Evolutionary conservation across 2,329 filamentous ascomycete genomes (phyloP).

Genomic region (Fusarium sp.): DNA sequence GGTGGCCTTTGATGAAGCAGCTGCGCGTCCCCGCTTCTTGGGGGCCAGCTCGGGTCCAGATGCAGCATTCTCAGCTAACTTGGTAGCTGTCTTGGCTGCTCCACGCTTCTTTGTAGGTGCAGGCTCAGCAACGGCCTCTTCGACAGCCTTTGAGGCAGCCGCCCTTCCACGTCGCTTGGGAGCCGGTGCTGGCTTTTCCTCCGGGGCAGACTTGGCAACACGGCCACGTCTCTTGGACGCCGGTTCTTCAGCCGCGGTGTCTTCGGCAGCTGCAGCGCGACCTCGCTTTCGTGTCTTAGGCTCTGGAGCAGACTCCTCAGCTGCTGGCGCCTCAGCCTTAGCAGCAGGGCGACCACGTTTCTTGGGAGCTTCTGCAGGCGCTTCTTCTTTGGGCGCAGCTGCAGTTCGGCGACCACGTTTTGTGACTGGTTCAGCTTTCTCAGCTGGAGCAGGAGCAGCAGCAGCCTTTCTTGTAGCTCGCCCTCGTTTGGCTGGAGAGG

Average conservation of each 20-base stretch:
- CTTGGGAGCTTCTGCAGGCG: slow-evolving; percentile 20
- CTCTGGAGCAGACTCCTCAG: slow-evolving; percentile 2
- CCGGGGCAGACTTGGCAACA: slow-evolving; percentile 6
- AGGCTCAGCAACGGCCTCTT: slow-evolving; percentile 8
- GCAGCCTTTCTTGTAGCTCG: slow-evolving; percentile 28
- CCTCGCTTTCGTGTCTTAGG: slow-evolving; percentile 36
- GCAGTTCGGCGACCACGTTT: slow-evolving; percentile 27
- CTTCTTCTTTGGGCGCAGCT: slow-evolving; percentile 2
- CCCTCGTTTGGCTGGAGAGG: slow-evolving; percentile 39
- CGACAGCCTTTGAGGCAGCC: slow-evolving; percentile 14
- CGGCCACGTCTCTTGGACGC: slow-evolving; percentile 30
- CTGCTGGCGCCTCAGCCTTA: slow-evolving; percentile 5
- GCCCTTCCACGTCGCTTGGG: slow-evolving; percentile 17
- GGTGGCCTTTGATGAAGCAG: neutral
- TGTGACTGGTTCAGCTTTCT: slow-evolving; percentile 10
- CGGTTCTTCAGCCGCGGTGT: slow-evolving; percentile 3
- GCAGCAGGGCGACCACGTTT: slow-evolving; percentile 38
- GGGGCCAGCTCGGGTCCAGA: slow-evolving; percentile 16
- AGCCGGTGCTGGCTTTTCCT: slow-evolving; percentile 8
- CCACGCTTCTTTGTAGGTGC: slow-evolving; percentile 25
- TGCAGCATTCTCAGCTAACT: slow-evolving; percentile 8
- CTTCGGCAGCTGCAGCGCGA: slow-evolving; percentile 13
- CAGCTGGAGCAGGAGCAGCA: slow-evolving; percentile 2
- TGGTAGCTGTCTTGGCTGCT: slow-evolving; percentile 6
- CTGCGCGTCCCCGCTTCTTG: slow-evolving; percentile 25